Base-by-base conservation (phyloP, 2,329 filamentous ascomycete genomes). In the Fusarium sp. region DNA sequence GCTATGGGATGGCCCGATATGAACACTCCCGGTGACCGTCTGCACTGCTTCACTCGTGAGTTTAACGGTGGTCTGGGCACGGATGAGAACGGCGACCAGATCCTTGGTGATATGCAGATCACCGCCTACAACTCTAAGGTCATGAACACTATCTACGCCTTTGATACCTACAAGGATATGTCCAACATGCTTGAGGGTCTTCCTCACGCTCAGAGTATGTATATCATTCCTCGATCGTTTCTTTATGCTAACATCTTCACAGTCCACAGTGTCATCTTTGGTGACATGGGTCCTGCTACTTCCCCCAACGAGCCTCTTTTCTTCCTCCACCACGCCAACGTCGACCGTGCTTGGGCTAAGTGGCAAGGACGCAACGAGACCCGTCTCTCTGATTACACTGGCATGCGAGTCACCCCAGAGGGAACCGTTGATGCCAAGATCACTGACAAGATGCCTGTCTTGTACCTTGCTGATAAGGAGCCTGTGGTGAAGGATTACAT, bases 291-390 rank as follows among this genome's bases (percentile, higher is more conserved):
- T 5, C 73, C 73, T 3, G 47, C 73, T n/a, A 75, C 73, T n/a
- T 73, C 72, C 8, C 74, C 76, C 6, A 73, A 73, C 22, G 74
- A 77, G 40, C 68, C 76, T n/a, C 60, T 77, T 7, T 77, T 77
- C 53, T 77, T 73, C 52, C 54, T 77, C 0, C 76, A 77, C 38
- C 76, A 77, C 24, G 68, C 68, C 12, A 75, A 77, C 15, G 71
- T 77, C 2, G 75, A 77, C 27, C 72, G 73, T 5, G 69, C 45
- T 22, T 71, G 63, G 63, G 55, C 62, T 4, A 66, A 66, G 63
- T 66, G 63, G 63, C 63, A 66, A 43, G 63, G 44, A 6, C 62
- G 63, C 5, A 66, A 66, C 3, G 20, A 30, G 16, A 66, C 63
- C 6, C 63, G 55, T 4, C 29, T 66, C 6, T 42, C 43, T 3